Base-by-base conservation (phyloP, 805 yeast genomes). In the Priceomyces carsonii region DNA sequence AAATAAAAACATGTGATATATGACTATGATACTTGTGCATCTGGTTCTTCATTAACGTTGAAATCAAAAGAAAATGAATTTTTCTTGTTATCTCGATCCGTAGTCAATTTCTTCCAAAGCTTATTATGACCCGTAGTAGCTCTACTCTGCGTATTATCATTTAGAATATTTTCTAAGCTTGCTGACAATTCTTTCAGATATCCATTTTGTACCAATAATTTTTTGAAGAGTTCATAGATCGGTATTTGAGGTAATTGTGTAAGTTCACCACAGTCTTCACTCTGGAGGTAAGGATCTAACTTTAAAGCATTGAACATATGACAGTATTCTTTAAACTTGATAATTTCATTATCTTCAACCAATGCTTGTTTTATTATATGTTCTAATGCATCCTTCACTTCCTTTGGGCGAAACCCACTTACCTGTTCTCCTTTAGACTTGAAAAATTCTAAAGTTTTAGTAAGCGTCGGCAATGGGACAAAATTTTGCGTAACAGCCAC, bases 401-500 rank as follows among this genome's bases (percentile, higher is more conserved):
- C 73, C 23, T 68, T 67, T 9, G 81, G 73, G 39, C 78, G 77
- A 53, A 89, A 88, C 4, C 96, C 97, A 30, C 90, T 81, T 10
- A 89, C 70, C 57, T 89, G 96, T 22, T 75, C 74, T 5, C 70
- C 65, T 49, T 80, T 85, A 46, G 75, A 69, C 49, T 79, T 75
- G 52, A 89, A 72, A 50, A 89, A 89, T 44, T 73, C 61, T 38
- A 86, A 62, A 3, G 79, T 93, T 23, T 70, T 64, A n/a, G 73
- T 66, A 23, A 89, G 57, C 40, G 79, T 77, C 27, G 77, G 71
- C 26, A 55, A 54, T 0, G 96, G 95, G 8, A 87, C 90, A 58
- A 90, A 89, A 57, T 89, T 89, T 45, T 87, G 95, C 0, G 97
- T 89, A 49, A 89, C 61, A 0, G 96, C 97, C 13, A 89, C 80